These are phyloP conservation scores for Beauveria scarabaeidicola DNA, from an alignment of 2,329 filamentous ascomycete genomes.

Conservation along the genomic window DNA sequence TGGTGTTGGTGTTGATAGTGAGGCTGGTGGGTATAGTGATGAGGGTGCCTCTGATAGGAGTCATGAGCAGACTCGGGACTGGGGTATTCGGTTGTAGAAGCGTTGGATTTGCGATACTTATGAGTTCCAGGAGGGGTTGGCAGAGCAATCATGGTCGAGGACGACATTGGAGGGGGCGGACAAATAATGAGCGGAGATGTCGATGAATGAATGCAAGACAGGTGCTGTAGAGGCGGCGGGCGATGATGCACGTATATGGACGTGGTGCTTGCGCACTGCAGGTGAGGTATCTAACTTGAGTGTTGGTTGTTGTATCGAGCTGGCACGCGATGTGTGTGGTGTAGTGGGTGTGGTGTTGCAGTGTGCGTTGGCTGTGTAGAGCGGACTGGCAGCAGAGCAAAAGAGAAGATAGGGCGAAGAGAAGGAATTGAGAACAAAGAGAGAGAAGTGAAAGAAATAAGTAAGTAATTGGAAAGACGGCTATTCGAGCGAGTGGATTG, in stretches of 20 bases:
- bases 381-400: not conserved
- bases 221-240: constrained; percentile 1
- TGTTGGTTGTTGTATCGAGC: constrained; percentile 1
- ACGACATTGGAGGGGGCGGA: constrained; percentile 1
- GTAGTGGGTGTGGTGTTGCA: not conserved
- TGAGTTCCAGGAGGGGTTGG: constrained; percentile 17
- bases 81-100: constrained; percentile 4
- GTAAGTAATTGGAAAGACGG: not conserved
- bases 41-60: not conserved
- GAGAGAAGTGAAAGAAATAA: not conserved
- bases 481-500: constrained; percentile 1
- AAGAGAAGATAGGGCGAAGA: not conserved
- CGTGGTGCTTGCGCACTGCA: constrained; percentile 9
- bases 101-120: constrained; percentile 14
- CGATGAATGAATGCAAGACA: constrained; percentile 13
- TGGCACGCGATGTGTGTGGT: not conserved
- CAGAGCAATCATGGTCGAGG: constrained; percentile 22
- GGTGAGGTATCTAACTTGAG: not conserved
- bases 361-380: not conserved
- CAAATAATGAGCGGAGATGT: not conserved
- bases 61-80: constrained; percentile 5
- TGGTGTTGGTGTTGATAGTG: constrained; percentile 2
- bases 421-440: not conserved
- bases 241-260: not conserved
- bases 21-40: not conserved